A percentile compares a stretch with the other conserved stretches of the same genome.
Conservation (phyloP, 202 grass and related monocot species). For the Schoenoplectus triqueter region DNA sequence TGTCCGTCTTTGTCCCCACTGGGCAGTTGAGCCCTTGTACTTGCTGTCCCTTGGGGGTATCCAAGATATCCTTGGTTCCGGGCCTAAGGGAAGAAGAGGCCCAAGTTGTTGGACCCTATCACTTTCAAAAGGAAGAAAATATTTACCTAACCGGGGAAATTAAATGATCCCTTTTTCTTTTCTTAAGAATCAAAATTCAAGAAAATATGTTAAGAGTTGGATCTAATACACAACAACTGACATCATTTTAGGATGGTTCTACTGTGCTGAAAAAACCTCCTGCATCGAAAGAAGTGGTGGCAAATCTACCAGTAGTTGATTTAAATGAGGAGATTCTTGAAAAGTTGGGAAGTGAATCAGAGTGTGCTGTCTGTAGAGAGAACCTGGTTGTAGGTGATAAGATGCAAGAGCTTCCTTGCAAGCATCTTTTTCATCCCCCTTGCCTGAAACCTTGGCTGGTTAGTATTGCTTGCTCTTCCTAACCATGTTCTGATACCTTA, state of each 20-base stretch:
- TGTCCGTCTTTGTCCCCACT: no score
- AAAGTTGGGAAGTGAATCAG: slow-evolving; percentile 70
- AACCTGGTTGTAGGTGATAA: slow-evolving; percentile 77
- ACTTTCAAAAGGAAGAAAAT: background rate
- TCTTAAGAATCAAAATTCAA: background rate
- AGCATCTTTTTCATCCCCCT: slow-evolving; percentile 95
- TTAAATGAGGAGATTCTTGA: slow-evolving; percentile 68
- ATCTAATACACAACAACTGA: slow-evolving; percentile 1
- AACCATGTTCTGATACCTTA: no score
- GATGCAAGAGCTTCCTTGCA: slow-evolving; percentile 98
- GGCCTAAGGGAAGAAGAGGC: no score
- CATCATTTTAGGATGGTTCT: slow-evolving; percentile 55
- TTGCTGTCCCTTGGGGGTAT: no score
- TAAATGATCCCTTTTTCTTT: background rate
- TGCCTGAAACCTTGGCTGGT: slow-evolving; percentile 97
- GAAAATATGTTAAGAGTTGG: background rate
- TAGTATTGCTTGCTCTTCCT: slow-evolving; percentile 2
- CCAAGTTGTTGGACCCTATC: no score
- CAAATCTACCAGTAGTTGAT: slow-evolving; percentile 76
- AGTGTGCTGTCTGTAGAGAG: slow-evolving; percentile 94
- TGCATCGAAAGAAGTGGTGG: slow-evolving; percentile 90
- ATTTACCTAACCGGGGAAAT: background rate
- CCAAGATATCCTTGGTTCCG: no score
- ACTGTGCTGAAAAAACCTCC: slow-evolving; percentile 59
- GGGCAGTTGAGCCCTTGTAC: no score